Conservation (phyloP, 139 green algal species). For the Chlorella sp. region DNA sequence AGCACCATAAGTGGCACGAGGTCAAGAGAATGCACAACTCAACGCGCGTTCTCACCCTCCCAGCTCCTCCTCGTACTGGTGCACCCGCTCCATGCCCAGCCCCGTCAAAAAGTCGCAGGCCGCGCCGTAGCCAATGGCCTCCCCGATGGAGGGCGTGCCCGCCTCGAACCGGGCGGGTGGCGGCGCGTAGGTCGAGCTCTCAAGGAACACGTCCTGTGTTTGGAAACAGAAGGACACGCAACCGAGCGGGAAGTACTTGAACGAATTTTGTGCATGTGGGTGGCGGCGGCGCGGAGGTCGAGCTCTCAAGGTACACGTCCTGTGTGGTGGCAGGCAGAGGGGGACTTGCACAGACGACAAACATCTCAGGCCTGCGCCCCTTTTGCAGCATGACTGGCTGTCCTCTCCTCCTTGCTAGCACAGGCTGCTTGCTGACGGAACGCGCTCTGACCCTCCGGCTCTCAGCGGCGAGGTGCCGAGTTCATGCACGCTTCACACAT, state of each 20-base stretch:
- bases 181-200: constrained; percentile 86
- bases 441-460: no score
- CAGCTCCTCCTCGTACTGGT: constrained; percentile 75
- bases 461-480: no score
- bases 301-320: no score
- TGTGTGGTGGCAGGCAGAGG: no score
- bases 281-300: not conserved
- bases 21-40: no score
- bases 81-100: constrained; percentile 72
- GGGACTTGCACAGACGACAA: no score
- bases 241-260: not conserved
- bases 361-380: no score
- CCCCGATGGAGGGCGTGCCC: constrained; percentile 92
- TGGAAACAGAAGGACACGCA: not conserved
- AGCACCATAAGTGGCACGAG: no score
- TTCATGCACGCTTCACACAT: not conserved
- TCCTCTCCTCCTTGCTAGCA: no score
- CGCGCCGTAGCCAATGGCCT: constrained; percentile 61
- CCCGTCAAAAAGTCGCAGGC: constrained; percentile 58
- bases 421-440: no score
- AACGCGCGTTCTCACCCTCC: constrained; percentile 36
- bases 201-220: constrained; percentile 82
- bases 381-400: no score
- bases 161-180: constrained; percentile 94
- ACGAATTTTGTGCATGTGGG: constrained; percentile 1